A percentile compares a stretch with the other conserved stretches of the same genome.
These are phyloP conservation scores for Rhynchosporium agropyri DNA, from an alignment of 2,329 filamentous ascomycete species.

Conservation along the genomic window DNA sequence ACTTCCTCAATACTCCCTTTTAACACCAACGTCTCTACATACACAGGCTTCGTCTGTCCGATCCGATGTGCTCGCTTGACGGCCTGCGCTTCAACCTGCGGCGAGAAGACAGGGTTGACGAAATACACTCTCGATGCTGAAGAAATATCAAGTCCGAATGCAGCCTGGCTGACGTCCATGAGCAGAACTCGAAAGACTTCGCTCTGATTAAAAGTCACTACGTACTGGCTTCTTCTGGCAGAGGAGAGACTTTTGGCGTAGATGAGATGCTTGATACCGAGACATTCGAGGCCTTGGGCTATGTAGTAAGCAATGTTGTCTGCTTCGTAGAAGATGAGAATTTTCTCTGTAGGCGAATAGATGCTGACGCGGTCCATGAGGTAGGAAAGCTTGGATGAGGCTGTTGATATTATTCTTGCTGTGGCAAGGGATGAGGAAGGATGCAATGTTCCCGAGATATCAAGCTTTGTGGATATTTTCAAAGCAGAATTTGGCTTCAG, in stretches of 20 bases:
- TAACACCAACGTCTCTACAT: constrained; percentile 84
- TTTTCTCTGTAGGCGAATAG: constrained; percentile 75
- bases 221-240: constrained; percentile 70
- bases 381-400: constrained; percentile 86
- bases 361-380: constrained; percentile 72
- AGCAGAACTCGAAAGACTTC: constrained; percentile 64
- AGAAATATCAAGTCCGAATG: constrained; percentile 83
- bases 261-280: constrained; percentile 63
- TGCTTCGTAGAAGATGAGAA: constrained; percentile 89
- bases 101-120: constrained; percentile 83
- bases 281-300: constrained; percentile 77
- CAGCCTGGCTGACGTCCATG: constrained; percentile 89
- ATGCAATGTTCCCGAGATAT: constrained; percentile 32
- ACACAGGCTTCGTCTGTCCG: constrained; percentile 76
- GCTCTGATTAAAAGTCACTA: constrained; percentile 70
- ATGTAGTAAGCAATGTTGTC: constrained; percentile 87
- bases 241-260: constrained; percentile 67
- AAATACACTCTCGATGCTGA: constrained; percentile 87
- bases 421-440: constrained; percentile 37
- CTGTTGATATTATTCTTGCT: constrained; percentile 69
- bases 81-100: constrained; percentile 83
- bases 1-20: constrained; percentile 81
- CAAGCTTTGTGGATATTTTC: constrained; percentile 25
- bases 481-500: constrained; percentile 30
- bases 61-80: constrained; percentile 89